phyloP scores from a whole-genome alignment of 2,329 filamentous ascomycete genomes.

The Penicillium sp. region DNA sequence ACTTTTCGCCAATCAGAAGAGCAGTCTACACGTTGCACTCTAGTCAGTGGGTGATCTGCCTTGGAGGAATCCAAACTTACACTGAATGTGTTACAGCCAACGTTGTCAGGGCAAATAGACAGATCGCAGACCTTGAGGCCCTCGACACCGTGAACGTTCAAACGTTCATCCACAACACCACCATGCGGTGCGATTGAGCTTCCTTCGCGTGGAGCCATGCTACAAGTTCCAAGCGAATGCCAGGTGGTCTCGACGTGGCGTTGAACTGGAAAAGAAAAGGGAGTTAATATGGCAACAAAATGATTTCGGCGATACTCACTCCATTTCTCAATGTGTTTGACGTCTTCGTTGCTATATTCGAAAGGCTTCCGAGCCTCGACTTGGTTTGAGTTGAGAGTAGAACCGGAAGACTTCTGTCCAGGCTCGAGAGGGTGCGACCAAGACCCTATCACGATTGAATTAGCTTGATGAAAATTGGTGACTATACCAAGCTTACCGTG shows the following conservation, averaged over 20 bases:
- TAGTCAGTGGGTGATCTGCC: no score
- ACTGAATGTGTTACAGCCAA: constrained; percentile 60
- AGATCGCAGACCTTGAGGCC: constrained; percentile 72
- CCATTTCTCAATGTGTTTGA: constrained; percentile 61
- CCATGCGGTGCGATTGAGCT: constrained; percentile 61
- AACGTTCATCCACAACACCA: constrained; percentile 67
- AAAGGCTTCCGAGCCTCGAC: constrained; percentile 57
- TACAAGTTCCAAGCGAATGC: constrained; percentile 64
- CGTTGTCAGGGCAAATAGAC: constrained; percentile 71
- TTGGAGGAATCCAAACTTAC: no score
- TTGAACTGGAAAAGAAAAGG: no score
- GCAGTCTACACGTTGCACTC: constrained; percentile 49
- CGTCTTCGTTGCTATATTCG: constrained; percentile 53
- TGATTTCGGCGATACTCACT: constrained; percentile 16
- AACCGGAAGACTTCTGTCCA: constrained; percentile 47
- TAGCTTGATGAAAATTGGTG: neutral
- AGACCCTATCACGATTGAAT: constrained; percentile 31
- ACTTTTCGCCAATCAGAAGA: constrained; percentile 70
- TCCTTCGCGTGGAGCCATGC: constrained; percentile 52
- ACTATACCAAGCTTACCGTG: constrained; percentile 49
- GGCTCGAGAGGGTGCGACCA: constrained; percentile 60
- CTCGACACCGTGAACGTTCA: constrained; percentile 72
- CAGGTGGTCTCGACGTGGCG: constrained; percentile 65
- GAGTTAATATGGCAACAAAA: no score
- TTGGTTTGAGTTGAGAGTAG: constrained; percentile 58